These are phyloP conservation scores for Quercus tomentella DNA, from an alignment of 331 rosid species.

Conservation along the genomic window DNA sequence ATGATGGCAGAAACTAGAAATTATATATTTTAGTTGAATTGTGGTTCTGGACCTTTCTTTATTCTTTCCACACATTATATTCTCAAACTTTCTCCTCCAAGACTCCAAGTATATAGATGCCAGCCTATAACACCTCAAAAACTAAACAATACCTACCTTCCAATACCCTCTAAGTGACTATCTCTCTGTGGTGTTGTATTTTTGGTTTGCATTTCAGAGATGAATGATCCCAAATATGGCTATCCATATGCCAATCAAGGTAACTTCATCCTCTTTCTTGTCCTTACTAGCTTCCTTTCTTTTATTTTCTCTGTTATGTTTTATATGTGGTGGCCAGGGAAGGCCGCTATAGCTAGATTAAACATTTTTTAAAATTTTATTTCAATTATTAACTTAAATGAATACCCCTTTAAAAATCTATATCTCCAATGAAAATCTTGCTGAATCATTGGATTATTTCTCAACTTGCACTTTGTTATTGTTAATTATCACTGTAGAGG, in stretches of 20 bases:
- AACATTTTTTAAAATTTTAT: too few relatives aligned
- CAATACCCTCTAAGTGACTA: neutral
- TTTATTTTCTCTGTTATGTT: neutral
- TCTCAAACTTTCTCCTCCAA: neutral
- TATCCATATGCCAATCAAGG: constrained; percentile 67
- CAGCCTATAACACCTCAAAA: neutral
- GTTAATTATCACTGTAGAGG: neutral
- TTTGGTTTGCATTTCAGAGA: constrained; percentile 17
- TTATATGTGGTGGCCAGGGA: too few relatives aligned
- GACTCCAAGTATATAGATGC: neutral
- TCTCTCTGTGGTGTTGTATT: constrained; percentile 7
- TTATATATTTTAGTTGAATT: neutral
- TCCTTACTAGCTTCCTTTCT: neutral
- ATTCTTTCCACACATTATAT: constrained; percentile 11
- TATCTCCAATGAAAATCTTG: neutral
- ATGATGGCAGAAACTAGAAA: neutral
- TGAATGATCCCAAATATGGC: constrained; percentile 59
- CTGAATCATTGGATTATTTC: neutral
- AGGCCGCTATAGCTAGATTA: too few relatives aligned
- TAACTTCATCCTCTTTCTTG: constrained; percentile 12
- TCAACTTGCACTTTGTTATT: neutral
- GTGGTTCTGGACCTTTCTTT: neutral
- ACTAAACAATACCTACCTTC: constrained; percentile 17
- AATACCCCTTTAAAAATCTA: neutral
- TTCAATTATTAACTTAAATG: too few relatives aligned